Conservation (phyloP, 2,329 filamentous ascomycete species). For the Clarireedia sp. region DNA sequence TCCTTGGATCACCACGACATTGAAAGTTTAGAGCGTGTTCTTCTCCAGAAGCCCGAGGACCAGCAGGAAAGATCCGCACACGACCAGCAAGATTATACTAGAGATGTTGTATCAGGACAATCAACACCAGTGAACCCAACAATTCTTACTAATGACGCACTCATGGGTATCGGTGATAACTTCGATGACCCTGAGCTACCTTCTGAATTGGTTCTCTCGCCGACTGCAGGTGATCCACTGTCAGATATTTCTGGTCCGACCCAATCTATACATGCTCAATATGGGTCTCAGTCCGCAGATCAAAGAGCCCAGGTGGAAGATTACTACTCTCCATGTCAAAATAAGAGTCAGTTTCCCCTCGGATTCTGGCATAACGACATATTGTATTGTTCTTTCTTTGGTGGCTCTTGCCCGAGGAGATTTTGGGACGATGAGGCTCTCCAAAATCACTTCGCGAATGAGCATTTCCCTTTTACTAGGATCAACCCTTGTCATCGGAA, state of each 20-base stretch:
- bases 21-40: slow-evolving; percentile 16
- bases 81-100: slow-evolving; percentile 4
- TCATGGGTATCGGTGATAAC: slow-evolving; percentile 20
- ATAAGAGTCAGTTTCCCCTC: slow-evolving; percentile 20
- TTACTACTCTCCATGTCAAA: slow-evolving; percentile 15
- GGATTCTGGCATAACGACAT: slow-evolving; percentile 11
- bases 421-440: slow-evolving; percentile 17
- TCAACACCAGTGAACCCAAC: neutral
- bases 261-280: neutral
- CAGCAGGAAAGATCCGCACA: slow-evolving; percentile 8
- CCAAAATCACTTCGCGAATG: slow-evolving; percentile 21
- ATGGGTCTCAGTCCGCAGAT: neutral
- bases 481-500: slow-evolving; percentile 19
- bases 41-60: slow-evolving; percentile 3
- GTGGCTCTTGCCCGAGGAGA: slow-evolving; percentile 14
- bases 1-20: slow-evolving; percentile 27
- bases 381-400: slow-evolving; percentile 19
- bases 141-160: slow-evolving; percentile 9
- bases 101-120: slow-evolving; percentile 11
- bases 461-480: slow-evolving; percentile 23
- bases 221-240: neutral
- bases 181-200: neutral
- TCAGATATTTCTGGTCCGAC: slow-evolving; percentile 8
- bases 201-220: slow-evolving; percentile 9
- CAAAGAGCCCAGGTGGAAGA: neutral